Evolutionary conservation across 2,329 filamentous ascomycete species (phyloP), one percentile per base, ranked within the genome.

Genomic region (Canariomyces notabilis): DNA sequence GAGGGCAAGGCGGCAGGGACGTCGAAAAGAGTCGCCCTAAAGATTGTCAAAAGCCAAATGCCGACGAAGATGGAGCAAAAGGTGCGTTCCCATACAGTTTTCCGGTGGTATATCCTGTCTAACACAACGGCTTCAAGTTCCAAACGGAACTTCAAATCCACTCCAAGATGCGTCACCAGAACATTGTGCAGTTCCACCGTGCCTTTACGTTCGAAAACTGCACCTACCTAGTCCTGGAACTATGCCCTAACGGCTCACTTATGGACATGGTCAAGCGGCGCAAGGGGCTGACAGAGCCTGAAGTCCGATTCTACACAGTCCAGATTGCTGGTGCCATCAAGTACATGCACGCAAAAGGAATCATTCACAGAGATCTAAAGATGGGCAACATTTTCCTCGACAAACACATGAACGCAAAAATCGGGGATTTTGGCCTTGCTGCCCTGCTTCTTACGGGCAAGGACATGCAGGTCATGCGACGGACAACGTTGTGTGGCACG

Each of bases 381-480:
- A 97, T 96, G 75, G 94, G 93, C 39, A 98, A 98, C 64, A 84
- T 98, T 56, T 98, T 98, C 61, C 75, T 98, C 42, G 93, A 98
- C 65, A 80, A 81, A 44, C 76, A 89, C 56, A 96, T 98, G 91
- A 95, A 98, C 61, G 85, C 95, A 59, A 98, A 98, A 65, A 89
- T 98, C 59, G 93, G 93, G 36, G 93, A 98, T 65, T 98, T 98
- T 69, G 93, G 93, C 3, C 75, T 98, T 45, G 93, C 93, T 22
- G 93, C 94, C 21, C 74, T 98, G 58, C 75, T 97, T 46, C 83
- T 97, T 36, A 94, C 90, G 8, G 89, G 91, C 61, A 89, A 85
- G 64, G 93, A 98, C 61, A 87, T 88, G 77, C 83, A 83, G 65
- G 89, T 80, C 50, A 82, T 82, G 59, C 82, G 93, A 54, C 80